Conservation (phyloP, 495 filamentous ascomycete species). For the Parathielavia hyrcaniae region DNA sequence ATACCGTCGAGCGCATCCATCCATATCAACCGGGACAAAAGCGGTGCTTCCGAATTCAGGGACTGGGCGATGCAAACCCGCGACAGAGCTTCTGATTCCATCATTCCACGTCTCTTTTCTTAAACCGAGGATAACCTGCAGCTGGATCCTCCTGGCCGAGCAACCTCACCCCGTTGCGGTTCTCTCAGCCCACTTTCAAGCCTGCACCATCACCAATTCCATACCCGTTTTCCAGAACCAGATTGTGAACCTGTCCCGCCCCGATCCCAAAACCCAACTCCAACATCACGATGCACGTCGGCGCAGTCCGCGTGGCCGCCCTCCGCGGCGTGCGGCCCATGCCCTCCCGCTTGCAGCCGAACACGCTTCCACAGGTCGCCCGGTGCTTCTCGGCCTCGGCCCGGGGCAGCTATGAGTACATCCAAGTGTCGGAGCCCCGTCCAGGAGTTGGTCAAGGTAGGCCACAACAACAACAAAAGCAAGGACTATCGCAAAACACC, state of each 20-base stretch:
- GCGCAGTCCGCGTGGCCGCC: constrained; percentile 45
- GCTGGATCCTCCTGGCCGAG: not conserved
- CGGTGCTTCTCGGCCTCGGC: constrained; percentile 54
- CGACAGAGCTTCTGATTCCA: not conserved
- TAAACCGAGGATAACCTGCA: constrained; percentile 30
- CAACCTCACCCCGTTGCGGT: not conserved
- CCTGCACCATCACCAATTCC: not conserved
- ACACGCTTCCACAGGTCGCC: constrained; percentile 44
- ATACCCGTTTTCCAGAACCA: too few species aligned
- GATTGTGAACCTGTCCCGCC: too few species aligned
- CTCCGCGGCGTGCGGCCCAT: constrained; percentile 53
- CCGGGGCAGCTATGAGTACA: constrained; percentile 62
- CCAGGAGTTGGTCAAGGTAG: constrained; percentile 84
- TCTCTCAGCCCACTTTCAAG: not conserved
- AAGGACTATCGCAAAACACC: not conserved
- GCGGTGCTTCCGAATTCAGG: not conserved
- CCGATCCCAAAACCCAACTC: not conserved
- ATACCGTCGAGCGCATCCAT: too few species aligned
- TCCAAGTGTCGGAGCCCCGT: constrained; percentile 73
- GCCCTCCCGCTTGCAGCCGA: constrained; percentile 49
- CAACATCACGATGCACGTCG: constrained; percentile 13
- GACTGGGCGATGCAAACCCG: not conserved
- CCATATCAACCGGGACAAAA: too few species aligned
- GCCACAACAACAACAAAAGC: not conserved
- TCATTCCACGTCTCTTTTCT: constrained; percentile 1